Base-by-base conservation (phyloP, 306 rosid species). In the Cyamopsis tetragonoloba region DNA sequence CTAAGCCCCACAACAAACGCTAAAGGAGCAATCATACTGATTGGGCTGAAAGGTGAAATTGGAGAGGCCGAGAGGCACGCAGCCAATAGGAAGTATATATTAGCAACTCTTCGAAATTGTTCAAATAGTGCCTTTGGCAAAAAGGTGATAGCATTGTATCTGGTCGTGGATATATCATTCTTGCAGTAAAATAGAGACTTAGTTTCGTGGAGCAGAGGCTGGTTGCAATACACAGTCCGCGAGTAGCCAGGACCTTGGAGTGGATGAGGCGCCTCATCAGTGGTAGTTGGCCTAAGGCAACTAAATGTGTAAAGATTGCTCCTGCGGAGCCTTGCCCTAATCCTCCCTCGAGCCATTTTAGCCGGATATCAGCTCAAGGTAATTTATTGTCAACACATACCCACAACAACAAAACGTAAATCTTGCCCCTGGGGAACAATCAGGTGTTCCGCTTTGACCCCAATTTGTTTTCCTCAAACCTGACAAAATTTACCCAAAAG, bases 1-100 rank as follows among this genome's bases (percentile, higher is more conserved):
- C 99, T 95, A 60, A 95, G 99, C 32, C 99, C 99, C 61, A 95
- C 96, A 65, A 95, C 99, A 78, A 95, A 95, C 14, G 80, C 96
- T 80, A 95, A 47, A 48, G 97, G 99, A 71, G 95, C 96, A 74
- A 95, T 85, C 99, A 90, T 90, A 74, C 97, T 90, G 50, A 82
- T 7, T 0, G 97, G 70, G 48, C 78, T 72, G 67, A 95, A 85
- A 17, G 99, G 99, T 0, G 97, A 91, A 65, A 95, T 82, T 12
- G 96, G 78, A 2, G 84, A 83, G 31, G 73, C 78, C 2, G 99
- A 95, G n/a, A 95, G 86, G 63, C 80, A 67, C 5, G 99, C 96
- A 69, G 97, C 96, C 78, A 95, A 55, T 62, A 95, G 99, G 71
- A 95, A 95, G 83, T 95, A 95, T 77, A 95, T 49, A 48, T 95